A percentile compares a stretch with the other conserved stretches of the same genome.
Evolutionary conservation across 495 filamentous ascomycete species (phyloP).

Genomic region (Talaromyces stipitatus): DNA sequence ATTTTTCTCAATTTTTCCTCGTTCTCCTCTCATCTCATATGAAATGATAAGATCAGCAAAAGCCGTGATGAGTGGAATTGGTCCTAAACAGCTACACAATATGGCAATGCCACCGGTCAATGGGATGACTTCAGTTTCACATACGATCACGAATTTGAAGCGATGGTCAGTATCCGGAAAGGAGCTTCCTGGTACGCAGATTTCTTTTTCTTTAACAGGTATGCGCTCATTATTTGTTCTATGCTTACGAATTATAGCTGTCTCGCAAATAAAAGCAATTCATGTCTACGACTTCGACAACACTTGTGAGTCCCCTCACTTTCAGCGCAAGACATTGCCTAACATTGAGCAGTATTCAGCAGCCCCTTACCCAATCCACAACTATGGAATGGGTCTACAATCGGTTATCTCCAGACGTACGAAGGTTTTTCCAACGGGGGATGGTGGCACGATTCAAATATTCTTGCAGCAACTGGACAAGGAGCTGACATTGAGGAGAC

Average conservation of each 20-base stretch:
- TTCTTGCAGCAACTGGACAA: slow-evolving; percentile 80
- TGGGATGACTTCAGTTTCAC: slow-evolving; percentile 6
- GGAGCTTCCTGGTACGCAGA: slow-evolving; percentile 55
- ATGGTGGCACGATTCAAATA: slow-evolving; percentile 92
- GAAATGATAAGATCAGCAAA: slow-evolving; percentile 30
- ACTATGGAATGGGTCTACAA: slow-evolving; percentile 72
- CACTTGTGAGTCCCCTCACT: slow-evolving; percentile 52
- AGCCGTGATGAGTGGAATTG: slow-evolving; percentile 21
- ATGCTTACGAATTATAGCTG: slow-evolving; percentile 27
- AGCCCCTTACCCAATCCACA: slow-evolving; percentile 84
- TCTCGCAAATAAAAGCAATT: slow-evolving; percentile 64
- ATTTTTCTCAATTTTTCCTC: neutral
- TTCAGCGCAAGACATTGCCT: neutral
- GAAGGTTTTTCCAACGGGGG: slow-evolving; percentile 78
- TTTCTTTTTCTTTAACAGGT: no score
- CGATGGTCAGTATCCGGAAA: slow-evolving; percentile 73
- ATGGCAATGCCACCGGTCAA: slow-evolving; percentile 23
- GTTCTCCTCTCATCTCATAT: neutral
- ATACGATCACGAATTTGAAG: slow-evolving; percentile 66
- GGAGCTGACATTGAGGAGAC: slow-evolving; percentile 77
- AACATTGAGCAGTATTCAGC: slow-evolving; percentile 62
- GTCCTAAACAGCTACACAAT: slow-evolving; percentile 3
- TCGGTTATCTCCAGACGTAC: slow-evolving; percentile 65
- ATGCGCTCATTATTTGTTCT: neutral
- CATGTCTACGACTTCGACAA: slow-evolving; percentile 99